These are phyloP conservation scores for Arxiozyma bovina DNA, from an alignment of 1,139 yeast genomes.

Conservation along the genomic window DNA sequence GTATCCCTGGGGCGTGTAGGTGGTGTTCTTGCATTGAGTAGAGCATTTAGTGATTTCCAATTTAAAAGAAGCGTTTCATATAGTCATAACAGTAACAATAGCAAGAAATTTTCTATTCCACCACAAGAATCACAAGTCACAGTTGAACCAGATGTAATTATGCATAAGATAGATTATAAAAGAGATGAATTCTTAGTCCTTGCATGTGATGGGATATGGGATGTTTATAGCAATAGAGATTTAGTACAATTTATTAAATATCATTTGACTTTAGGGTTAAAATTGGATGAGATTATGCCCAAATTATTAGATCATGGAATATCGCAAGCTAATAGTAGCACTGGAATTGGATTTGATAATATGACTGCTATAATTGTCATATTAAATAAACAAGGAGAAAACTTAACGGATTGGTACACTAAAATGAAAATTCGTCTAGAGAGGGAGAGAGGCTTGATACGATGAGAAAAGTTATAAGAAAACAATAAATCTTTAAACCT, in stretches of 20 bases:
- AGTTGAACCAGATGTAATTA: conserved; percentile 60
- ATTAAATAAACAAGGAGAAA: conserved; percentile 38
- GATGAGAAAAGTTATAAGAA: background rate
- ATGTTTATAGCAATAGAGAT: conserved; percentile 55
- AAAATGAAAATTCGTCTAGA: conserved; percentile 43
- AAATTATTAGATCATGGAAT: conserved; percentile 56
- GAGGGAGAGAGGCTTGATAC: conserved; percentile 37
- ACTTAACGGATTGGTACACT: conserved; percentile 50
- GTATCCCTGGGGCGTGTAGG: conserved; percentile 62
- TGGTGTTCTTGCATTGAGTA: conserved; percentile 60
- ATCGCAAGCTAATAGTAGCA: conserved; percentile 61
- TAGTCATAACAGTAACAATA: conserved; percentile 26
- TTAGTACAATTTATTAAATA: conserved; percentile 48
- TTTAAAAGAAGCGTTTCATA: conserved; percentile 45
- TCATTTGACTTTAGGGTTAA: conserved; percentile 49
- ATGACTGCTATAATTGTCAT: conserved; percentile 67
- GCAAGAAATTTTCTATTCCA: conserved; percentile 22
- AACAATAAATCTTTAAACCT: background rate
- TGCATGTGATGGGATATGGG: conserved; percentile 81
- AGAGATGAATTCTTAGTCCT: conserved; percentile 56
- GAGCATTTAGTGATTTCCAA: conserved; percentile 72
- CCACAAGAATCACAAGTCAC: conserved; percentile 41
- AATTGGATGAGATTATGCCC: conserved; percentile 50
- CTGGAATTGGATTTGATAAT: conserved; percentile 75
- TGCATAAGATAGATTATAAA: conserved; percentile 40